These are phyloP conservation scores for Colletotrichum filicis DNA, from an alignment of 2,329 filamentous ascomycete species.

Conservation along the genomic window DNA sequence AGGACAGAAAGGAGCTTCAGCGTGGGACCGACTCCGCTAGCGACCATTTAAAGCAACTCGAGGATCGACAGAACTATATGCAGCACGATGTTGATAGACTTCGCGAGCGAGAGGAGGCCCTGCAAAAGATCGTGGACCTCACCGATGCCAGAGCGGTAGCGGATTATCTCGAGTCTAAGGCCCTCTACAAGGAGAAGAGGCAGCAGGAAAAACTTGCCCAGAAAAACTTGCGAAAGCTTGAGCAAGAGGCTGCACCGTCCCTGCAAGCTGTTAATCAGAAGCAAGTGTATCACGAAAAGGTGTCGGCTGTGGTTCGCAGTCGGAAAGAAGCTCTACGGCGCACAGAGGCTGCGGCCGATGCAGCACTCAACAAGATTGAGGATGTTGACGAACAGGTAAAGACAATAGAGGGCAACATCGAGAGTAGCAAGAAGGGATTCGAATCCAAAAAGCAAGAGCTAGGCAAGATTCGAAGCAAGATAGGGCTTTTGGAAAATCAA, in stretches of 20 bases:
- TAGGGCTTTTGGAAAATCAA: constrained; percentile 72
- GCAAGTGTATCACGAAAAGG: constrained; percentile 69
- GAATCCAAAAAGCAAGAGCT: constrained; percentile 63
- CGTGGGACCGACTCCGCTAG: constrained; percentile 66
- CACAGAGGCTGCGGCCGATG: constrained; percentile 63
- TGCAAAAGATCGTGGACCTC: constrained; percentile 72
- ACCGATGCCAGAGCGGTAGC: constrained; percentile 74
- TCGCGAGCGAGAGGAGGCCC: constrained; percentile 77
- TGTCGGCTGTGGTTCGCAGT: constrained; percentile 65
- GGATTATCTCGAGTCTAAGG: constrained; percentile 68
- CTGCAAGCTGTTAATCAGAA: constrained; percentile 77
- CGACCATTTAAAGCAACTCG: constrained; percentile 73
- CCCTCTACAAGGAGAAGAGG: constrained; percentile 63
- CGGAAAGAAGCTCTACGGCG: constrained; percentile 65
- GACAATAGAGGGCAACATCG: constrained; percentile 53
- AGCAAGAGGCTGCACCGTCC: constrained; percentile 71
- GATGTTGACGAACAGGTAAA: constrained; percentile 37
- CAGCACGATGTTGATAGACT: constrained; percentile 86
- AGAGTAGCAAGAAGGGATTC: constrained; percentile 62
- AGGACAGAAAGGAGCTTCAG: constrained; percentile 73
- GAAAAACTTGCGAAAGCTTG: constrained; percentile 67
- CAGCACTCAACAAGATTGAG: constrained; percentile 53
- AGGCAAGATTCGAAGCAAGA: constrained; percentile 60
- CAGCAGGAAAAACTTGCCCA: constrained; percentile 63
- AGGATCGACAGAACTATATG: constrained; percentile 78